Conservation (phyloP, 2,329 filamentous ascomycete genomes). For the Plectosphaerella cucumerina region DNA sequence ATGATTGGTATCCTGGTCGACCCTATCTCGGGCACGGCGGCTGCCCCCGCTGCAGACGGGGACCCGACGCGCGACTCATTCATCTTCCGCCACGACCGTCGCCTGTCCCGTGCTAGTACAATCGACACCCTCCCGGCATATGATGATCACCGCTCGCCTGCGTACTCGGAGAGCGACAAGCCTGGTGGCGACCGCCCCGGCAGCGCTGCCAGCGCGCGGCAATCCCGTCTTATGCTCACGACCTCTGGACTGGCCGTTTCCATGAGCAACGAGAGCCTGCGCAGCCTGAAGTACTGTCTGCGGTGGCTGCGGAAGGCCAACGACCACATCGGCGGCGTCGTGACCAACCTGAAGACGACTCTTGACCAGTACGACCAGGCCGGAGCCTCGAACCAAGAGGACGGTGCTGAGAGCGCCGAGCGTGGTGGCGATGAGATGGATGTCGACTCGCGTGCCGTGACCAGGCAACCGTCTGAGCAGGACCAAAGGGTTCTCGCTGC, state of each 20-base stretch:
- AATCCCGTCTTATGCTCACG: conserved; percentile 79
- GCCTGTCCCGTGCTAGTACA: conserved; percentile 62
- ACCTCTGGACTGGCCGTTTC: conserved; percentile 88
- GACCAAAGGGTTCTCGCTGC: conserved; percentile 49
- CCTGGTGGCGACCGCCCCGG: conserved; percentile 18
- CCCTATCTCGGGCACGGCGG: conserved; percentile 6
- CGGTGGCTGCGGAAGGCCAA: conserved; percentile 79
- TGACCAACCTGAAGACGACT: conserved; percentile 68
- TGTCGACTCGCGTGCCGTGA: conserved; percentile 13
- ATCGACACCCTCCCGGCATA: conserved; percentile 79
- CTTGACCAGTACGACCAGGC: conserved; percentile 74
- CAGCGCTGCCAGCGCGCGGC: conserved; percentile 51
- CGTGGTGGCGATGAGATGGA: conserved; percentile 18
- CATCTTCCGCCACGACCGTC: conserved; percentile 35
- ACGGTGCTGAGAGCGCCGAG: conserved; percentile 4
- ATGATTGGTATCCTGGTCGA: conserved; percentile 10
- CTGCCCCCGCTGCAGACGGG: conserved; percentile 11
- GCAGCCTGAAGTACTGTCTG: conserved; percentile 80
- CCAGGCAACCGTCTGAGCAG: conserved; percentile 14
- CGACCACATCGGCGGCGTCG: conserved; percentile 70
- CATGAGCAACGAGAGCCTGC: conserved; percentile 83
- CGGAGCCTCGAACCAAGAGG: conserved; percentile 4
- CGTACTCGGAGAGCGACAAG: conserved; percentile 59
- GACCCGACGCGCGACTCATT: conserved; percentile 15
- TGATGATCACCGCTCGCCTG: conserved; percentile 71